Conservation (phyloP, 352 stramenopile genomes). For the Globisporangium radiosum region DNA sequence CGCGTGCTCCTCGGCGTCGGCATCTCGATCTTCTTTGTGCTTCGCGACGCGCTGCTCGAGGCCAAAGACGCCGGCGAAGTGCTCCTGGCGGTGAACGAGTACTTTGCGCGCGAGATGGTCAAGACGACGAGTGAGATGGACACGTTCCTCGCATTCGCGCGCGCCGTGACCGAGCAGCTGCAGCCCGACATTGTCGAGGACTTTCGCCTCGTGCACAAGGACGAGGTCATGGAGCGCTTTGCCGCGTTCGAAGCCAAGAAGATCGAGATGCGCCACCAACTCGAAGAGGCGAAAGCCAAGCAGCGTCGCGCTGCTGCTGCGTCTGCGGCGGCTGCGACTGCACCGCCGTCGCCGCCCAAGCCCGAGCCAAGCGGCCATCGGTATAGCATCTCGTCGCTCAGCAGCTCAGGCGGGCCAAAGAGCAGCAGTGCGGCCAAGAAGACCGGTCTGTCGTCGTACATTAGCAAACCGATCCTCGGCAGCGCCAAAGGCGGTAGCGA, state of each 20-base stretch:
- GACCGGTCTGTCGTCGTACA: constrained; percentile 45
- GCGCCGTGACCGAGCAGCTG: constrained; percentile 64
- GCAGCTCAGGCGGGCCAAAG: constrained; percentile 21
- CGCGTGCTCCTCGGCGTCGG: constrained; percentile 64
- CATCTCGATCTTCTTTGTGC: constrained; percentile 74
- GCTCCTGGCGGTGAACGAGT: constrained; percentile 71
- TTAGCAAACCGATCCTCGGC: constrained; percentile 51
- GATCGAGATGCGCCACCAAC: constrained; percentile 78
- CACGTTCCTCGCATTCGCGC: constrained; percentile 55
- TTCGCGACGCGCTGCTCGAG: constrained; percentile 47
- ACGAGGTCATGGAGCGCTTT: constrained; percentile 78
- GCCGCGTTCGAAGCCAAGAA: constrained; percentile 78
- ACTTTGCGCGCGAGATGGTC: constrained; percentile 61
- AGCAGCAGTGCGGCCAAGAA: constrained; percentile 12
- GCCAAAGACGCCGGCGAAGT: constrained; percentile 77
- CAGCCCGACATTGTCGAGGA: constrained; percentile 64
- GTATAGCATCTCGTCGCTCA: constrained; percentile 34
- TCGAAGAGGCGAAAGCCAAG: constrained; percentile 60
- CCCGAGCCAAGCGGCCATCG: constrained; percentile 25
- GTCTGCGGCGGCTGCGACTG: constrained; percentile 10
- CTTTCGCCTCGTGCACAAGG: constrained; percentile 69
- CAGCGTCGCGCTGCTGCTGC: constrained; percentile 30
- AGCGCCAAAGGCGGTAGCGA: constrained; percentile 19
- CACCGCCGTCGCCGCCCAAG: constrained; percentile 53
- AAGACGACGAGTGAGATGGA: constrained; percentile 70